Conservation (phyloP, 2,329 filamentous ascomycete species). For the Grosmannia penicillata region DNA sequence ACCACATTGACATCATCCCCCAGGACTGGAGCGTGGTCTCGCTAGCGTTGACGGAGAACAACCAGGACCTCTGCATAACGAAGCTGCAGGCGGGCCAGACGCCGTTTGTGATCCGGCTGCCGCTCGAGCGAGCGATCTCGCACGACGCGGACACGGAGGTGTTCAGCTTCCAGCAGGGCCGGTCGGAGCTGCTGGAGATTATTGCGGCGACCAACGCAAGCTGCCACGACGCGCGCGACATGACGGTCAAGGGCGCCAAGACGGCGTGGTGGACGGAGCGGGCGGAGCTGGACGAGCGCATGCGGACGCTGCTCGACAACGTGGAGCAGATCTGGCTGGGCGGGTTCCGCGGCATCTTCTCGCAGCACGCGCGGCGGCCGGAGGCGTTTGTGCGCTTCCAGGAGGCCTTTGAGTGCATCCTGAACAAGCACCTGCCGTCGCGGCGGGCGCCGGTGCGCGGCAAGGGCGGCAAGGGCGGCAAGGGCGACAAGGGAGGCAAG, state of each 20-base stretch:
- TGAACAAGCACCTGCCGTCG: slow-evolving; percentile 78
- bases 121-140: slow-evolving; percentile 67
- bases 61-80: slow-evolving; percentile 77
- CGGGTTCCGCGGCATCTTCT: slow-evolving; percentile 90
- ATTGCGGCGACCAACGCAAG: slow-evolving; percentile 70
- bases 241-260: slow-evolving; percentile 60
- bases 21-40: slow-evolving; percentile 74
- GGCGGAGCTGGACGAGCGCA: slow-evolving; percentile 60
- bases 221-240: slow-evolving; percentile 58
- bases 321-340: slow-evolving; percentile 92
- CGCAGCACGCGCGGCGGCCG: slow-evolving; percentile 48
- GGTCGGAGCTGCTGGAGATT: slow-evolving; percentile 67
- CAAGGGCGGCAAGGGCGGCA: too few relatives aligned
- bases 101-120: slow-evolving; percentile 77
- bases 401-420: slow-evolving; percentile 58
- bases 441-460: slow-evolving; percentile 47
- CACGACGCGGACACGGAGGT: slow-evolving; percentile 53
- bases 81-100: slow-evolving; percentile 60
- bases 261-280: slow-evolving; percentile 82
- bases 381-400: slow-evolving; percentile 62
- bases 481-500: slow-evolving; percentile 12
- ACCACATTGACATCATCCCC: slow-evolving; percentile 79
- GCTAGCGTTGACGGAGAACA: slow-evolving; percentile 66
- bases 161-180: slow-evolving; percentile 73
- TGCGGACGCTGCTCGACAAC: slow-evolving; percentile 66